phyloP scores from a whole-genome alignment of 164 flowering plant genomes.

The Malania oleifera region DNA sequence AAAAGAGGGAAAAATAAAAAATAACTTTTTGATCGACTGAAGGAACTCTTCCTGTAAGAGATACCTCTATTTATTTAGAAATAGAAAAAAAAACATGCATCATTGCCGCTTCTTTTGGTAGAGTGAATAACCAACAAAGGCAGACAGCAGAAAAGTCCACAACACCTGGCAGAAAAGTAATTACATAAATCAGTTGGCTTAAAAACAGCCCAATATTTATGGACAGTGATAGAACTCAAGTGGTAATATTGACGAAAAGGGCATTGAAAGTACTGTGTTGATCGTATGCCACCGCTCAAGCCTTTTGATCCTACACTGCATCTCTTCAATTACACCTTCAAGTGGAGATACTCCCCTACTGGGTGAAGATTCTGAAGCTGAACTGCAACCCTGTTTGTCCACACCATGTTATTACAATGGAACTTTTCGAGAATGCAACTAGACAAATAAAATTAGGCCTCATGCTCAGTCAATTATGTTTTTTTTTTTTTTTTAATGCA shows the following conservation, averaged over 20 bases:
- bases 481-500: background rate
- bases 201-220: background rate
- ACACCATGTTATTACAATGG: constrained; percentile 12
- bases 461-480: background rate
- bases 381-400: constrained; percentile 60
- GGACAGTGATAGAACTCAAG: background rate
- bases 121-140: constrained; percentile 91
- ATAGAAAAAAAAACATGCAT: no score
- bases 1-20: no score
- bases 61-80: no score
- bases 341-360: constrained; percentile 56
- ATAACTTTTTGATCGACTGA: no score
- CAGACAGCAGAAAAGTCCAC: constrained; percentile 97
- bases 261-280: constrained; percentile 58
- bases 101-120: constrained; percentile 73
- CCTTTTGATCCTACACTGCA: constrained; percentile 77
- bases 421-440: background rate
- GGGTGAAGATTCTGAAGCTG: constrained; percentile 74
- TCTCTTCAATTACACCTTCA: constrained; percentile 71
- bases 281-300: constrained; percentile 91
- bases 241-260: background rate
- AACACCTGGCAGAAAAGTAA: constrained; percentile 51
- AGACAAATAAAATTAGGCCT: constrained; percentile 2
- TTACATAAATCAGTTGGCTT: background rate
- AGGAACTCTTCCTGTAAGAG: no score